Evolutionary conservation across 176 grass and related monocot species (phyloP), one percentile per base, ranked within the genome.

Genomic region (Carex kokanica): DNA sequence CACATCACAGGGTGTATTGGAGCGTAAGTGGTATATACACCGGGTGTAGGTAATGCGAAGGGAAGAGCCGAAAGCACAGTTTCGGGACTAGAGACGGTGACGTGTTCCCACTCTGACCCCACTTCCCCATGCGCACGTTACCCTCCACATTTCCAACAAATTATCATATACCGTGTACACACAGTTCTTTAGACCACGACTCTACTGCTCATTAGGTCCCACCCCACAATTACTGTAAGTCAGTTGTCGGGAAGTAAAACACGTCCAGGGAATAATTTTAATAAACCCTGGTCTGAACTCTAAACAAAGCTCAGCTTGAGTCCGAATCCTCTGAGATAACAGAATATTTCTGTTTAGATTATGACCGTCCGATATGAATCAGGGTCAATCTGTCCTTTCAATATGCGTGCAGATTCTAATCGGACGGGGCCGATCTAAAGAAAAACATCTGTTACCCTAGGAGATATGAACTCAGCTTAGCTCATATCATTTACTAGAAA

Each of bases 61-160:
- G 32, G 73, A 56, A 3, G 73, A 15, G 51, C 73, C 73, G 73
- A 78, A 78, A 56, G 73, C 51, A 78, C 73, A 78, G 73, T 78
- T 32, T 78, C 23, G 73, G 73, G 24, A 78, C 47, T 56, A 10
- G 73, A 56, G 73, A 78, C 25, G 14, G 73, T 56, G 73, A 78
- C 73, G 73, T 78, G 73, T 78, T 78, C 81, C 81, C 85, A 60
- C 75, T 15, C 60, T 16, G 52, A 63, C 49, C 57, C 77, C 67
- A 7, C 66, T 70, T 82, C 57, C 74, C 69, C 77, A 69, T 82
- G 88, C 85, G 88, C 85, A 82, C 85, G 85, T 78, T 87, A 77
- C 84, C 68, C 87, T 49, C 17, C 18, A 57, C 82, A 56, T 21
- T 34, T 72, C 29, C 24, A 62, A 34, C 70, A 31, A 10, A 86